Conservation (phyloP, 2,329 filamentous ascomycete genomes). For the Fonsecaea nubica region DNA sequence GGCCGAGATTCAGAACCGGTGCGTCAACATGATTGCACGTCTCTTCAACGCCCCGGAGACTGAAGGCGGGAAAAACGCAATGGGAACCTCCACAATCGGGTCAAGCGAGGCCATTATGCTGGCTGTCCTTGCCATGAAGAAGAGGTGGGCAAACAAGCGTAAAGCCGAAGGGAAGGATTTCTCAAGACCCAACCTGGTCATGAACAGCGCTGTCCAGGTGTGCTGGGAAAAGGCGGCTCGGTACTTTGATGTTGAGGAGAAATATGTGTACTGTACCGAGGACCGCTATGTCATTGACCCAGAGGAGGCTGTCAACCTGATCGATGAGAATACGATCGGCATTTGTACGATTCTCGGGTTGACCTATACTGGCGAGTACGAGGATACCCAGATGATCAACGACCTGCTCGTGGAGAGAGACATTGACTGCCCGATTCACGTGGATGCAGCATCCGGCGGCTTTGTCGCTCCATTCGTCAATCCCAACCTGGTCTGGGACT, state of each 20-base stretch:
- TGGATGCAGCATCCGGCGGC: constrained; percentile 89
- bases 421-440: constrained; percentile 86
- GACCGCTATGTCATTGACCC: constrained; percentile 70
- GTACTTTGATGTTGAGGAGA: constrained; percentile 93
- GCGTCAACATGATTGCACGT: constrained; percentile 86
- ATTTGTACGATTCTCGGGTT: constrained; percentile 91
- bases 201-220: constrained; percentile 95
- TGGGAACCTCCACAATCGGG: constrained; percentile 88
- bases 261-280: constrained; percentile 70
- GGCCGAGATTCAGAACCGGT: constrained; percentile 88
- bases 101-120: constrained; percentile 73
- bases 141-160: constrained; percentile 86
- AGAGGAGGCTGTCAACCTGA: constrained; percentile 64
- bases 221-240: constrained; percentile 94
- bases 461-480: constrained; percentile 93
- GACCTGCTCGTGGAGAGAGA: constrained; percentile 77
- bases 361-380: constrained; percentile 95
- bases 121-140: constrained; percentile 83
- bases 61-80: constrained; percentile 64
- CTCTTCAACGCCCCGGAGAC: constrained; percentile 79
- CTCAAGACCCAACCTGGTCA: constrained; percentile 87
- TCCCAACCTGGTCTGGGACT: constrained; percentile 87
- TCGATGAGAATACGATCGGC: constrained; percentile 79
- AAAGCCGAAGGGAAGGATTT: constrained; percentile 80
- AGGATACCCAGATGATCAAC: constrained; percentile 91